These are phyloP conservation scores for Lineolata rhizophorae DNA, from an alignment of 495 filamentous ascomycete genomes.

Conservation along the genomic window DNA sequence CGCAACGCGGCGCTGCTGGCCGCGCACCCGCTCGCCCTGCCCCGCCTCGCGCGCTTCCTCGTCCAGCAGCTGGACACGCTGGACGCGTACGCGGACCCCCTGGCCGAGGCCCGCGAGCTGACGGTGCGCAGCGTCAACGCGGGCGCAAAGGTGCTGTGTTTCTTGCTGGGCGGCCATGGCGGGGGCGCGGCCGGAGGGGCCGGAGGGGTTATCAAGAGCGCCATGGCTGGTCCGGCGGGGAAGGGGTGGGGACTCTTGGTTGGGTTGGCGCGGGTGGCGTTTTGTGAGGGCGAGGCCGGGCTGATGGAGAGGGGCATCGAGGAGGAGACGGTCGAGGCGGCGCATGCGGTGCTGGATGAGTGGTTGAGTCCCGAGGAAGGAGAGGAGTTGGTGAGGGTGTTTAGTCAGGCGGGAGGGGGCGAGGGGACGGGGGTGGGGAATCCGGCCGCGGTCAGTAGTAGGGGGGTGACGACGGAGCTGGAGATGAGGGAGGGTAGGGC, in stretches of 20 bases:
- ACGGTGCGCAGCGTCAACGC: not conserved
- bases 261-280: constrained; percentile 44
- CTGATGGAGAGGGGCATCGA: constrained; percentile 43
- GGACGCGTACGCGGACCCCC: constrained; percentile 23
- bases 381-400: constrained; percentile 36
- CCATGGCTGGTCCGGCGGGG: too few relatives aligned
- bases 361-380: constrained; percentile 49
- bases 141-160: not conserved
- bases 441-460: too few relatives aligned
- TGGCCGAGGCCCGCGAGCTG: constrained; percentile 1
- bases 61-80: constrained; percentile 38
- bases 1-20: constrained; percentile 32
- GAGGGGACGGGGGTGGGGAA: too few relatives aligned
- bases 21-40: constrained; percentile 29
- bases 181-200: constrained; percentile 12
- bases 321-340: constrained; percentile 42
- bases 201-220: constrained; percentile 33
- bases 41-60: constrained; percentile 37
- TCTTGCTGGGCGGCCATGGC: not conserved
- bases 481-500: too few relatives aligned
- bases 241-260: too few relatives aligned
- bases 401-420: too few relatives aligned
- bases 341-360: constrained; percentile 39
- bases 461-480: too few relatives aligned
- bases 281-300: constrained; percentile 38